Base-by-base conservation (phyloP, 805 yeast species). In the Nakazawaea molendinolei region DNA sequence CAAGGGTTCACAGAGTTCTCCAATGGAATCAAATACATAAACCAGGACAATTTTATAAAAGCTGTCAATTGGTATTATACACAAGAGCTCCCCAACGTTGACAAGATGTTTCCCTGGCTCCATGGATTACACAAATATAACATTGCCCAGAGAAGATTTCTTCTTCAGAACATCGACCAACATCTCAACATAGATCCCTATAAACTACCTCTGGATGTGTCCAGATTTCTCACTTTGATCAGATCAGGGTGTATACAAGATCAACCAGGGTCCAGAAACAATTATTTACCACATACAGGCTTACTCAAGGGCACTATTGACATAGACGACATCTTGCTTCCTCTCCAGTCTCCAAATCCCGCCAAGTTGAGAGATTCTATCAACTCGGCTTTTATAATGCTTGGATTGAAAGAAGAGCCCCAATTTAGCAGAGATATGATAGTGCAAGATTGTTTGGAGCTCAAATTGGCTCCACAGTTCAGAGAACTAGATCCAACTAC, bases 21-120 rank as follows among this genome's bases (percentile, higher is more conserved):
- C n/a, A n/a, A n/a, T n/a, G 7, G 34, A 31, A 22, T 31, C 33
- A 13, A 22, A 27, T 20, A n/a, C n/a, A 23, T 38, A 20, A n/a
- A 28, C 12, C 4, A 24, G 10, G n/a, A 10, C 6, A 12, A 15
- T 4, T 25, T 33, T 9, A 25, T 25, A 6, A 15, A 24, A 14
- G 31, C 29, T 25, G 22, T 38, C 29, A 29, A 38, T 13, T 38
- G 31, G 34, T 38, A 38, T 15, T 33, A 33, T 18, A 20, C 34
- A 3, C 24, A 28, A 5, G 52, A 47, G 3, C 50, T 79, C 27
- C 95, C 96, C 0, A 72, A 71, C 3, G 79, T 89, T 14, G 70
- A 66, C 17, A 50, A 51, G 8, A 74, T 89, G 69, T 89, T 87
- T 48, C 97, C 97, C 0, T 87, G 96, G 96, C 63, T 86, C 18